Percentiles rank a stretch among this genome's conserved stretches.
Evolutionary conservation across 768 basidiomycete genomes (phyloP).

Genomic region (Lactarius psammicola): DNA sequence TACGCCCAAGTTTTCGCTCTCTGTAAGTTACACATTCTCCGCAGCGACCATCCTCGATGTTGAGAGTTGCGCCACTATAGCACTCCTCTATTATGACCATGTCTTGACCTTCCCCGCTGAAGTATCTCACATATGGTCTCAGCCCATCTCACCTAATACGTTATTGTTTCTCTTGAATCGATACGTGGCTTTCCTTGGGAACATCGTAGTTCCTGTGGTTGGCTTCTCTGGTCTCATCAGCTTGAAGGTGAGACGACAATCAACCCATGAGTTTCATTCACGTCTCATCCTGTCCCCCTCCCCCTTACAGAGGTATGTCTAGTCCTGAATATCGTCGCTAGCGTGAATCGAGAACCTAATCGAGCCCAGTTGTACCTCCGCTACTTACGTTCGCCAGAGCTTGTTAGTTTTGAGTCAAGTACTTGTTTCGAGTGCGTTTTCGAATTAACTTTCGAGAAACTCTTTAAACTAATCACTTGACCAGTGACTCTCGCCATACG

Average conservation of each 20-base stretch:
- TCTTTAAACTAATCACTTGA: background rate
- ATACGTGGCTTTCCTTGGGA: conserved; percentile 46
- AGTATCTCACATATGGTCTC: conserved; percentile 46
- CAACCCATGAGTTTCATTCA: background rate
- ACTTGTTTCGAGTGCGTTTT: conserved; percentile 44
- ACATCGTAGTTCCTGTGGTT: conserved; percentile 29
- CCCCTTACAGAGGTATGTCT: conserved; percentile 29
- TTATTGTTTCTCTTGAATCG: conserved; percentile 51
- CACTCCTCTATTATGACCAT: conserved; percentile 36
- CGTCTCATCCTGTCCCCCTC: background rate
- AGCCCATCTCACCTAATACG: conserved; percentile 40
- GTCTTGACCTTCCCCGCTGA: conserved; percentile 39
- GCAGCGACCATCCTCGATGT: background rate
- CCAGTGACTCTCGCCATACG: conserved; percentile 47
- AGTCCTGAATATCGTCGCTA: background rate
- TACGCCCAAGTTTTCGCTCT: background rate
- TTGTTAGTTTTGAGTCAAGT: conserved; percentile 46
- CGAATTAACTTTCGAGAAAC: background rate
- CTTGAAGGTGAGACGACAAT: conserved; percentile 22
- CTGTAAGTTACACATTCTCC: background rate
- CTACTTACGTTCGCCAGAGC: conserved; percentile 42
- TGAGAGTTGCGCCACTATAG: conserved; percentile 23
- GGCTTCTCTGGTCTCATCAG: conserved; percentile 27
- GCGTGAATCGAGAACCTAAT: background rate
- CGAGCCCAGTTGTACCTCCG: conserved; percentile 41